Evolutionary conservation across 768 basidiomycete genomes (phyloP), one percentile per base, ranked within the genome.

Genomic region (Dictyophora rubrovolvata): DNA sequence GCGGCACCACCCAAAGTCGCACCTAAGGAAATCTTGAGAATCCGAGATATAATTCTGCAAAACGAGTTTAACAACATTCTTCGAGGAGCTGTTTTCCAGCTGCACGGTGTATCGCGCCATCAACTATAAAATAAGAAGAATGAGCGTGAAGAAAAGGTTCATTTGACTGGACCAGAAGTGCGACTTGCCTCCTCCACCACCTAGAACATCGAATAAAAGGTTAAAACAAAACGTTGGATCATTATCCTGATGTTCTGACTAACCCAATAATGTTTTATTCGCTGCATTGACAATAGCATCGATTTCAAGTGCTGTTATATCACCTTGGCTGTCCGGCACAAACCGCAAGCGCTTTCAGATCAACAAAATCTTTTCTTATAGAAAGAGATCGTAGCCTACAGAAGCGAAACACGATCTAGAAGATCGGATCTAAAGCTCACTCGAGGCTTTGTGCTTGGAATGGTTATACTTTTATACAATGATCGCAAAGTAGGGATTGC

Each of bases 281-380:
- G 89, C 90, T 12, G 90, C 90, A 65, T 91, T 92, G 28, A 92
- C 89, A 57, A 92, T 85, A 0, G 81, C 73, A 67, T 90, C 89
- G 11, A 87, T 72, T 54, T 83, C 75, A 20, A 92, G 67, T 58
- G 74, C 73, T 1, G 89, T 91, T 59, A 93, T 90, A 69, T 91
- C 86, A 22, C 87, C 87, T 66, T 87, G 83, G 65, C 89, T 90
- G 65, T 46, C 16, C 46, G 49, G 17, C n/a, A 18, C 16, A 17
- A 50, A 21, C 54, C 60, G 20, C 53, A 37, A 56, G 42, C 42
- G 12, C 42, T 48, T 48, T 60, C 53, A 48, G 49, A 53, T 36
- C 53, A 22, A 12, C 49, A 49, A 46, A 23, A 55, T 22, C 33
- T 35, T 16, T 63, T 48, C 18, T 42, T 20, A 21, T 22, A 2